These are phyloP conservation scores for Colletotrichum spinosum DNA, from an alignment of 2,329 filamentous ascomycete species.

Conservation along the genomic window DNA sequence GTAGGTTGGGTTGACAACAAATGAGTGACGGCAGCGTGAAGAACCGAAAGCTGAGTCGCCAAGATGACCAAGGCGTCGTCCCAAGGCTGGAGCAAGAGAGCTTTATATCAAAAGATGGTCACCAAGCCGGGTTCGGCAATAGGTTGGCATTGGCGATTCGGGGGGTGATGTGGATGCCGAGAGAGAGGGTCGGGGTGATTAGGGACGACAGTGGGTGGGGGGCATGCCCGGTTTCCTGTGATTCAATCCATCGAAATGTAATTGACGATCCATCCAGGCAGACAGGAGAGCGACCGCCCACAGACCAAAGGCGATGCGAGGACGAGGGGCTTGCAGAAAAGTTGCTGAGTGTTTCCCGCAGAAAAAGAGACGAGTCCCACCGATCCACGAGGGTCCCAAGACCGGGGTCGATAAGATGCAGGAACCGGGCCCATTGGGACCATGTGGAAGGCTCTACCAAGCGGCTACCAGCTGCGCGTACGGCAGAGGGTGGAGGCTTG, in stretches of 20 bases:
- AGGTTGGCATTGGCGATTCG: neutral
- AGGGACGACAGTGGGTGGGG: constrained; percentile 22
- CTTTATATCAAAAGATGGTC: constrained; percentile 24
- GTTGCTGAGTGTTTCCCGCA: neutral
- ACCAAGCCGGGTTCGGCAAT: constrained; percentile 28
- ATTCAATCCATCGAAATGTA: constrained; percentile 1
- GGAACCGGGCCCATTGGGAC: constrained; percentile 15
- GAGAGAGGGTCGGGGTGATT: constrained; percentile 26
- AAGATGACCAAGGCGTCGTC: neutral
- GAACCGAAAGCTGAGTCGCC: constrained; percentile 30
- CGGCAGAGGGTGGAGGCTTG: constrained; percentile 7
- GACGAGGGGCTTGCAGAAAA: constrained; percentile 24
- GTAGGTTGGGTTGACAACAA: neutral
- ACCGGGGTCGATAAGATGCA: constrained; percentile 8
- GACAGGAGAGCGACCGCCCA: neutral
- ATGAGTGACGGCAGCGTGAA: constrained; percentile 22
- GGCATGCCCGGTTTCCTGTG: constrained; percentile 3
- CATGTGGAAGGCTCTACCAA: constrained; percentile 14
- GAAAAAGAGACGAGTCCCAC: neutral
- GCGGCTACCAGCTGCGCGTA: constrained; percentile 21
- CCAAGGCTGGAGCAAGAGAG: constrained; percentile 9
- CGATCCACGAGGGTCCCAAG: constrained; percentile 4
- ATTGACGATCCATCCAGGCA: constrained; percentile 19
- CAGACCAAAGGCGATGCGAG: constrained; percentile 19
- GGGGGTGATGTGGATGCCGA: constrained; percentile 1